These are phyloP conservation scores for Calcarisporium arbuscula DNA, from an alignment of 2,329 filamentous ascomycete genomes.

Conservation along the genomic window DNA sequence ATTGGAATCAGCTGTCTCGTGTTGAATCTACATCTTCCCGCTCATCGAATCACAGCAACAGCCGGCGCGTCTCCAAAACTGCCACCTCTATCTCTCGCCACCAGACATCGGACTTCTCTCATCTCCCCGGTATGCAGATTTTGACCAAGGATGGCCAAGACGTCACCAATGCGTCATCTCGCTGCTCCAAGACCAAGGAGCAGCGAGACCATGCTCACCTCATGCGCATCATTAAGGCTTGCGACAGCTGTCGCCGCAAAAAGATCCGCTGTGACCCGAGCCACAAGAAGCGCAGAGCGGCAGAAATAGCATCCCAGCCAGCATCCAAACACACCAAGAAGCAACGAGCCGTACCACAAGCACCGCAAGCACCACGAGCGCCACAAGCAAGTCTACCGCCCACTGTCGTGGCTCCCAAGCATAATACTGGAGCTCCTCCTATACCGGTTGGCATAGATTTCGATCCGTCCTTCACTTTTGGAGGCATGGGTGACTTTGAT, in stretches of 20 bases:
- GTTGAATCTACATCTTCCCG: conserved; percentile 23
- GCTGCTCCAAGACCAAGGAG: conserved; percentile 61
- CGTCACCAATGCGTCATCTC: conserved; percentile 55
- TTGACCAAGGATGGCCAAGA: conserved; percentile 58
- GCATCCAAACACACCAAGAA: conserved; percentile 36
- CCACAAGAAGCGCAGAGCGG: conserved; percentile 43
- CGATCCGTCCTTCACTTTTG: conserved; percentile 15
- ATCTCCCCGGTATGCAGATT: conserved; percentile 59
- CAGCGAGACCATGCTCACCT: conserved; percentile 61
- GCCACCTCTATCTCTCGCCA: conserved; percentile 19
- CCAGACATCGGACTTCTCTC: conserved; percentile 38
- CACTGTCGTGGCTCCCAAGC: conserved; percentile 1
- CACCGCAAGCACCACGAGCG: conserved; percentile 15
- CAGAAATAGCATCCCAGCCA: conserved; percentile 23
- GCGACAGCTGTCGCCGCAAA: conserved; percentile 54
- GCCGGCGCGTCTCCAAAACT: conserved; percentile 20
- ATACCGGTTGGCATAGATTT: no score
- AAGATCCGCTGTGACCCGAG: conserved; percentile 58
- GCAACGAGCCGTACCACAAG: conserved; percentile 20
- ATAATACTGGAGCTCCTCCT: no score
- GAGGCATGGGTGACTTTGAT: conserved; percentile 15
- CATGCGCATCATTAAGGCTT: conserved; percentile 64
- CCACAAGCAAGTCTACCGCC: conserved; percentile 13
- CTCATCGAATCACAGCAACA: conserved; percentile 19
- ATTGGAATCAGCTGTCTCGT: conserved; percentile 34